phyloP scores from a whole-genome alignment of 2,329 filamentous ascomycete genomes.

The Penicillium sp. region DNA sequence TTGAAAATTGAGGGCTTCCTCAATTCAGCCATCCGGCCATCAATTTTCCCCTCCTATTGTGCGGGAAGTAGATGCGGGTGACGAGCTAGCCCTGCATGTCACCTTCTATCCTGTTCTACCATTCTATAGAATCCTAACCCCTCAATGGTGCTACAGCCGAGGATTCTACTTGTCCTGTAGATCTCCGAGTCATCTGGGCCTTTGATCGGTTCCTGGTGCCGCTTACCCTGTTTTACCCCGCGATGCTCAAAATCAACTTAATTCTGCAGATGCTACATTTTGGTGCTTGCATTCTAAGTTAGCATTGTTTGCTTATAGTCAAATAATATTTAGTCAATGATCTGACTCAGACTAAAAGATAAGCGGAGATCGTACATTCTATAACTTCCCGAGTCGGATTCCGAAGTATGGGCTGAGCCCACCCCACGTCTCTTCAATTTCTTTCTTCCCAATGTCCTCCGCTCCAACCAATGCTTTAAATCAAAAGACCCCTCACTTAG shows the following conservation, averaged over 20 bases:
- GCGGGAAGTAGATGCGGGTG: background rate
- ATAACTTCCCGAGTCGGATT: background rate
- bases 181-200: background rate
- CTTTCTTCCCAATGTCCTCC: background rate
- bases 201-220: background rate
- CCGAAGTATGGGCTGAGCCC: background rate
- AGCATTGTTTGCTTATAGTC: background rate
- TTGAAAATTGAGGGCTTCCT: background rate
- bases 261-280: background rate
- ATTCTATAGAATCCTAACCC: background rate
- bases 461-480: background rate
- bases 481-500: conserved; percentile 5
- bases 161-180: background rate
- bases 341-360: conserved; percentile 1
- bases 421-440: background rate
- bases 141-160: background rate
- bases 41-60: background rate
- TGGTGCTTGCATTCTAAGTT: background rate
- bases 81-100: background rate
- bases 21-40: background rate
- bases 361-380: background rate
- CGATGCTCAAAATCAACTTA: background rate
- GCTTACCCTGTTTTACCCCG: background rate
- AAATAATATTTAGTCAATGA: background rate
- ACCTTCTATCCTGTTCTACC: background rate